Evolutionary conservation across 768 basidiomycete species (phyloP).

Genomic region (Lentinula detonsa): DNA sequence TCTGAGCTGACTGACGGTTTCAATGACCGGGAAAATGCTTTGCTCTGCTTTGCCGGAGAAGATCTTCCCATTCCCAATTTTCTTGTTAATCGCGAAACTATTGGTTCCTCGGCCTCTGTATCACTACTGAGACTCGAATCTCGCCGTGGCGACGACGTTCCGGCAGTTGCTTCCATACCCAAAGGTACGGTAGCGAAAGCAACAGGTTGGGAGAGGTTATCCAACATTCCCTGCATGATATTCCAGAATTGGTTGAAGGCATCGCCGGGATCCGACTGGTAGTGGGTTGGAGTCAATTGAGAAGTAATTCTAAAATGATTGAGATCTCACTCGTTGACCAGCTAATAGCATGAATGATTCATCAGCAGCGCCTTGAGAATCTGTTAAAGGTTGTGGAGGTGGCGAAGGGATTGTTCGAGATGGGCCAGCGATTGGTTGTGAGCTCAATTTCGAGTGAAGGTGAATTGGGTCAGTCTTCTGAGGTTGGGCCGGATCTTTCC

Average conservation of each 20-base stretch:
- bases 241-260: constrained; percentile 89
- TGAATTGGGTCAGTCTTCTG: constrained; percentile 42
- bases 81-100: constrained; percentile 51
- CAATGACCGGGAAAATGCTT: constrained; percentile 1
- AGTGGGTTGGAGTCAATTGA: neutral
- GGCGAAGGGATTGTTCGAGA: constrained; percentile 41
- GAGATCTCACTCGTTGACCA: constrained; percentile 58
- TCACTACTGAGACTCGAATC: constrained; percentile 50
- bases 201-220: constrained; percentile 79
- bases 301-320: constrained; percentile 4
- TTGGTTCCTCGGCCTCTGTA: constrained; percentile 61
- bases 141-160: constrained; percentile 15
- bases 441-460: constrained; percentile 9
- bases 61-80: constrained; percentile 35
- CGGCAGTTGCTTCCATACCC: constrained; percentile 31
- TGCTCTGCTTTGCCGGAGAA: constrained; percentile 11
- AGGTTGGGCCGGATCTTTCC: constrained; percentile 69
- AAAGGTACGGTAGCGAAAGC: constrained; percentile 82
- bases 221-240: constrained; percentile 81
- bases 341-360: constrained; percentile 85
- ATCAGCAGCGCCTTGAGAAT: constrained; percentile 64
- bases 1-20: constrained; percentile 11
- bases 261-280: constrained; percentile 74
- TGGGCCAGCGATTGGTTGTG: constrained; percentile 20
- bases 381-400: constrained; percentile 36